A percentile compares a stretch with the other conserved stretches of the same genome.
Conservation (phyloP, 2,329 filamentous ascomycete genomes). For the Coccinonectria pachysandricola region DNA sequence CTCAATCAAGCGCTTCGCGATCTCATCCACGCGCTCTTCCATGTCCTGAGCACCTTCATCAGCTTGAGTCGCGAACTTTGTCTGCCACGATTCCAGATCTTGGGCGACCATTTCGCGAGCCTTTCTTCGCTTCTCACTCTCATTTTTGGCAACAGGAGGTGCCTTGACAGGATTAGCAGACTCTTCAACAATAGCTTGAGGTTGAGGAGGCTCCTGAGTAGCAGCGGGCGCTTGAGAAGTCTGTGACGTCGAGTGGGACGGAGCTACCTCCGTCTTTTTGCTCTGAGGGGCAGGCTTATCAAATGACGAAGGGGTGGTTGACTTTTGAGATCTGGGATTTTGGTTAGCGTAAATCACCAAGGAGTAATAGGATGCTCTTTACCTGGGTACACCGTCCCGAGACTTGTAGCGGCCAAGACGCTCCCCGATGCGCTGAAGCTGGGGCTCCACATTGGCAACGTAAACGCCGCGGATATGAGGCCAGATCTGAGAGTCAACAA, state of each 20-base stretch:
- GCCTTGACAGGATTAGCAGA: slow-evolving; percentile 29
- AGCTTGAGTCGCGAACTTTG: slow-evolving; percentile 75
- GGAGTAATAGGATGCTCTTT: slow-evolving; percentile 23
- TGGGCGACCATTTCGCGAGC: slow-evolving; percentile 59
- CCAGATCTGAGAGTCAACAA: slow-evolving; percentile 69
- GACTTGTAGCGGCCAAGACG: slow-evolving; percentile 66
- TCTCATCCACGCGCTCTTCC: slow-evolving; percentile 55
- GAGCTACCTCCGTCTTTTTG: too few species aligned
- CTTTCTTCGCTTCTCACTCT: slow-evolving; percentile 45
- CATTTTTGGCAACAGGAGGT: slow-evolving; percentile 35
- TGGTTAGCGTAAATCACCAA: too few species aligned
- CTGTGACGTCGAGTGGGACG: slow-evolving; percentile 11
- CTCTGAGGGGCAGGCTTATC: slow-evolving; percentile 25
- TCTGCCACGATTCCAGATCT: slow-evolving; percentile 78
- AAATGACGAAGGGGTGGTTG: slow-evolving; percentile 25
- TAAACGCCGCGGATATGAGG: slow-evolving; percentile 74
- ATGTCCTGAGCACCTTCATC: slow-evolving; percentile 71
- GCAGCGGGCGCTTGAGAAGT: slow-evolving; percentile 14
- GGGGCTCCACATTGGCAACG: slow-evolving; percentile 86
- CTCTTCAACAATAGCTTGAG: slow-evolving; percentile 15
- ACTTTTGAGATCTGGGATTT: too few species aligned
- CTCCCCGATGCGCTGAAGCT: slow-evolving; percentile 84
- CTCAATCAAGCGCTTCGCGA: slow-evolving; percentile 44
- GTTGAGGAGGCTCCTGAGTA: slow-evolving; percentile 6
- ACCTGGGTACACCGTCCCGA: slow-evolving; percentile 27